Conservation (phyloP, 139 green algal genomes). For the Dunaliella primolecta region DNA sequence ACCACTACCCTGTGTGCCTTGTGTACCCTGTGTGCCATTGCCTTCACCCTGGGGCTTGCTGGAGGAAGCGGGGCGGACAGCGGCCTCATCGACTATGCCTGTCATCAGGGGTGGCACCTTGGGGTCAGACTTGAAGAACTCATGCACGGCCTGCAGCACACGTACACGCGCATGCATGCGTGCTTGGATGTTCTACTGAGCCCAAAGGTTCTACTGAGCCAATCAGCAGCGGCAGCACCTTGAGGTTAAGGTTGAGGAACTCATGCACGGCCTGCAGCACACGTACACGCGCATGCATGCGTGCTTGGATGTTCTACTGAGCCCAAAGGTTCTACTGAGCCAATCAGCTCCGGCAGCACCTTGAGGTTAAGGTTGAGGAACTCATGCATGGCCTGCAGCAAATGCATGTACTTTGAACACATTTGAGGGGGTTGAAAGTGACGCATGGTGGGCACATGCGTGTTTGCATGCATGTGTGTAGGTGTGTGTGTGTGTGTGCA, state of each 20-base stretch:
- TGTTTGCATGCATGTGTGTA: background rate
- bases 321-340: conserved; percentile 16
- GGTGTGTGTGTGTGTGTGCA: no score
- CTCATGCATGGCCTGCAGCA: conserved; percentile 27
- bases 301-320: no score
- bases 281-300: background rate
- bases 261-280: conserved; percentile 28
- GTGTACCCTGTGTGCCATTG: background rate
- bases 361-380: conserved; percentile 37
- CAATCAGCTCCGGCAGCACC: conserved; percentile 26
- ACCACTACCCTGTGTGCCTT: background rate
- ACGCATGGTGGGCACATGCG: no score
- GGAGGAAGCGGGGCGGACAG: no score
- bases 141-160: conserved; percentile 24
- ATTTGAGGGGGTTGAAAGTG: no score
- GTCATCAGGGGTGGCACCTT: conserved; percentile 30
- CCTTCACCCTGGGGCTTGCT: background rate
- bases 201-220: conserved; percentile 16
- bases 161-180: background rate
- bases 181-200: no score
- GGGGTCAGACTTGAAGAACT: conserved; percentile 39
- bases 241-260: conserved; percentile 36
- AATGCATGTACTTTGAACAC: no score
- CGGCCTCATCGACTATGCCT: background rate
- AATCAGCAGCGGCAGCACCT: conserved; percentile 27